Evolutionary conservation across 768 basidiomycete species (phyloP), one percentile per base, ranked within the genome.

Genomic region (Pulveroboletus sp.): DNA sequence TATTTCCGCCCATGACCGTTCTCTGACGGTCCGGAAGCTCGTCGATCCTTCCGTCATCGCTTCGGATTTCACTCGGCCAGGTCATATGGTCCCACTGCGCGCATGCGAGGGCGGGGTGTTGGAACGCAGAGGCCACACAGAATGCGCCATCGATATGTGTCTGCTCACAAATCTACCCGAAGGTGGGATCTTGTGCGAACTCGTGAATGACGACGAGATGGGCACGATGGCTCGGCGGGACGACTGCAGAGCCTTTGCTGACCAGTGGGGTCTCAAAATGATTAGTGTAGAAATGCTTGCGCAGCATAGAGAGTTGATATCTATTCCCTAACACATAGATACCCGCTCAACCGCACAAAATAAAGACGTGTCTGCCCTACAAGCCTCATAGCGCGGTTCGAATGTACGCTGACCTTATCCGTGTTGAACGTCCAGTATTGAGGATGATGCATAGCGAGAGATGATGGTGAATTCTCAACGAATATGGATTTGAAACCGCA

Each of bases 181-280:
- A 4, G 71, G 72, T 0, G 95, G 93, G 6, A 75, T 98, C 0
- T 78, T 99, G 31, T 98, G 96, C 64, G 96, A 99, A 67, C 73
- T 98, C 33, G 93, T 98, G 14, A 95, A 97, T 47, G 92, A 97
- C 56, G 86, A 97, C 65, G 79, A 78, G 13, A 70, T 79, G 57
- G 96, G 96, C 0, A 83, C 77, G 14, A 99, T 99, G 96, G 90
- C 93, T n/a, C 75, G 94, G 15, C 73, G 93, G 32, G 94, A 98
- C 61, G 94, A 93, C 60, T 95, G 94, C 63, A 78, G 92, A 55
- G 77, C 81, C 33, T 98, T 99, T 63, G 94, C 96, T 10, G 83
- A 91, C 68, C 73, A 77, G 21, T 93, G 88, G 86, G 89, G 91
- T 8, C 63, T 98, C 47, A 93, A 89, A 65, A 90, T 96, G 84